Evolutionary conservation across 2,329 filamentous ascomycete genomes (phyloP), one percentile per base, ranked within the genome.

Genomic region (Sporothrix phasma): DNA sequence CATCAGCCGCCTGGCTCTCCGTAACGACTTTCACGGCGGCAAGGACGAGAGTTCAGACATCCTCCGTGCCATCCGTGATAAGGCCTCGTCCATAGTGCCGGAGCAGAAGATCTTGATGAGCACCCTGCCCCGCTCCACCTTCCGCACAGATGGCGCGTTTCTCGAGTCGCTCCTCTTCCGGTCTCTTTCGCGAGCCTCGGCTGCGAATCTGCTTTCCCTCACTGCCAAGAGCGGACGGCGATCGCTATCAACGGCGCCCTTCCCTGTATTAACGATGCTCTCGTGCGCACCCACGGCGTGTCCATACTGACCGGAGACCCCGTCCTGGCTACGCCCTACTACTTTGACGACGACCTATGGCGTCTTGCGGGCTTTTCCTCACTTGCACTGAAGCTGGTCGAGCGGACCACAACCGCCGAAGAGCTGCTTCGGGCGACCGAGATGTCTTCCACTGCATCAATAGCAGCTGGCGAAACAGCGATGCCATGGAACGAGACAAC

Each of bases 401-500:
- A 97, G 72, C 81, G 87, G 39, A 88, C 94, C 1, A 80, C 81
- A 2, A 87, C 85, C 0, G 80, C 84, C 7, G 85, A 92, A 58
- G 86, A 87, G 51, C 85, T 92, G 31, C 77, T 92, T 10, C 83
- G 89, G 62, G 87, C 92, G 1, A 86, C 95, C 2, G 86, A 95
- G 70, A 88, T 95, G 80, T 96, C 29, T 92, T 97, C 67, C 85
- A 89, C 68, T 90, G 90, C 66, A 89, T 97, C 59, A 88, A 89
- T 68, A 88, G 89, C 68, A 97, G 89, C 72, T 99, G 95, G 94
- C 85, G 94, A 68, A 97, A 97, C 69, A 97, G 94, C 69, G 95
- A 99, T 73, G 92, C 94, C 29, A 97, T 99, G 89, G 94, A 99
- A 74, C 87, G 90, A 70, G 92, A 96, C 66, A 94, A 95, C 69